These are phyloP conservation scores for Pulveroboletus sp. DNA, from an alignment of 768 basidiomycete genomes.

Conservation along the genomic window DNA sequence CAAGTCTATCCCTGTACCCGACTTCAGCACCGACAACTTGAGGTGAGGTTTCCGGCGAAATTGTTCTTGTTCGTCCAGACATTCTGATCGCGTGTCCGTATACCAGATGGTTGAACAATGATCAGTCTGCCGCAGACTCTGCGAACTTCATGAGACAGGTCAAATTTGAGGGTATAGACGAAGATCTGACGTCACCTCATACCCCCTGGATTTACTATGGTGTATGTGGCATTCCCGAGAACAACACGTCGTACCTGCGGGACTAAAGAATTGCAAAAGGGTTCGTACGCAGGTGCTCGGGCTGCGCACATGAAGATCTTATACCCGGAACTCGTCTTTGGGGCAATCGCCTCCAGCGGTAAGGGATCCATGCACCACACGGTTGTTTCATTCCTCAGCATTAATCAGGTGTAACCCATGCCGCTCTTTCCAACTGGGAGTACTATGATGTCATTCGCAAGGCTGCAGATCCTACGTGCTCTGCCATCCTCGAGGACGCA, in stretches of 20 bases:
- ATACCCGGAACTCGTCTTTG: conserved; percentile 85
- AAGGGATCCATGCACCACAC: conserved; percentile 14
- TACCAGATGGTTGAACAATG: conserved; percentile 81
- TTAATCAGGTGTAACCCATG: conserved; percentile 74
- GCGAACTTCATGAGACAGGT: conserved; percentile 87
- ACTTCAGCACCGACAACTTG: conserved; percentile 79
- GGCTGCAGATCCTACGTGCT: conserved; percentile 62
- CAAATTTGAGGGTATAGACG: conserved; percentile 64
- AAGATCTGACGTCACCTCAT: conserved; percentile 64
- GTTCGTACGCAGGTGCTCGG: conserved; percentile 90
- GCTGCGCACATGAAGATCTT: conserved; percentile 87
- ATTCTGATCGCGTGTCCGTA: conserved; percentile 1
- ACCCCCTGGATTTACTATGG: conserved; percentile 95
- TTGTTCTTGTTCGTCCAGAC: not conserved
- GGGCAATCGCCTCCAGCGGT: conserved; percentile 87
- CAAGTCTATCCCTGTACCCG: conserved; percentile 66
- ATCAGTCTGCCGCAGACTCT: conserved; percentile 85
- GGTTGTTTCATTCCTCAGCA: not conserved
- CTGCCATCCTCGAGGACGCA: conserved; percentile 51
- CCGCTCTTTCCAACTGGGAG: conserved; percentile 76
- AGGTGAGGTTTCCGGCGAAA: conserved; percentile 40
- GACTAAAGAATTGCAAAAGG: conserved; percentile 37
- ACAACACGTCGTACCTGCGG: not conserved
- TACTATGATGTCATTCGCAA: conserved; percentile 81
- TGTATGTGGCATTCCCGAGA: conserved; percentile 41